Conservation (phyloP, 2,329 filamentous ascomycete species). For the Phialocephala subalpina region DNA sequence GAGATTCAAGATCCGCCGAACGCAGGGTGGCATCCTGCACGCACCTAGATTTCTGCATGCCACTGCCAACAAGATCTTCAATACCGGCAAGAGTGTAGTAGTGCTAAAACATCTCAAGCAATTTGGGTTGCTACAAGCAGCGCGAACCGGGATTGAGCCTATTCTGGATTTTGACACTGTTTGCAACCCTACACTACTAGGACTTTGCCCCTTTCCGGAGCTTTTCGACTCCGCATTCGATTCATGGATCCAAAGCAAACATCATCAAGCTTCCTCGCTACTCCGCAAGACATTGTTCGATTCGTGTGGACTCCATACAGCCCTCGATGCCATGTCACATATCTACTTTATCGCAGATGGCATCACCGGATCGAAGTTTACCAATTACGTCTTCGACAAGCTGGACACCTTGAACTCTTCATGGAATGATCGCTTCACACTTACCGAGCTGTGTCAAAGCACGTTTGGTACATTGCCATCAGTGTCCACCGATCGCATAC, state of each 20-base stretch:
- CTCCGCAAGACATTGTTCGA: slow-evolving; percentile 73
- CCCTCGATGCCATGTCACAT: slow-evolving; percentile 71
- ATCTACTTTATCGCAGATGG: slow-evolving; percentile 84
- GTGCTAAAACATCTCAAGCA: slow-evolving; percentile 78
- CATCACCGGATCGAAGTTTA: slow-evolving; percentile 69
- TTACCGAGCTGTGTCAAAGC: slow-evolving; percentile 80
- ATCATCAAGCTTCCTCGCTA: slow-evolving; percentile 71
- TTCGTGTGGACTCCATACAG: slow-evolving; percentile 70
- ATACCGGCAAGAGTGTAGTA: slow-evolving; percentile 86
- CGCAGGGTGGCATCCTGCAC: slow-evolving; percentile 66
- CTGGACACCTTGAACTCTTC: slow-evolving; percentile 66
- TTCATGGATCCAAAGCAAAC: slow-evolving; percentile 78
- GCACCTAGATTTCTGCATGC: slow-evolving; percentile 79
- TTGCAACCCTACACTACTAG: slow-evolving; percentile 54
- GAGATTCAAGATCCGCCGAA: slow-evolving; percentile 72
- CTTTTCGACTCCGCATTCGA: slow-evolving; percentile 77
- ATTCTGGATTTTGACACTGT: slow-evolving; percentile 65
- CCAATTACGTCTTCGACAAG: slow-evolving; percentile 75
- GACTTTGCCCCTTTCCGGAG: slow-evolving; percentile 74
- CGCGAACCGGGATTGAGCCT: slow-evolving; percentile 49
- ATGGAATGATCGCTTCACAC: slow-evolving; percentile 84
- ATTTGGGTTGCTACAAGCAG: slow-evolving; percentile 49
- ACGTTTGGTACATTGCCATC: slow-evolving; percentile 64
- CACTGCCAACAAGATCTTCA: slow-evolving; percentile 77
- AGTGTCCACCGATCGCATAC: slow-evolving; percentile 68